These are phyloP conservation scores for Lenwebbia sp. DNA, from an alignment of 345 rosid genomes.

Conservation along the genomic window DNA sequence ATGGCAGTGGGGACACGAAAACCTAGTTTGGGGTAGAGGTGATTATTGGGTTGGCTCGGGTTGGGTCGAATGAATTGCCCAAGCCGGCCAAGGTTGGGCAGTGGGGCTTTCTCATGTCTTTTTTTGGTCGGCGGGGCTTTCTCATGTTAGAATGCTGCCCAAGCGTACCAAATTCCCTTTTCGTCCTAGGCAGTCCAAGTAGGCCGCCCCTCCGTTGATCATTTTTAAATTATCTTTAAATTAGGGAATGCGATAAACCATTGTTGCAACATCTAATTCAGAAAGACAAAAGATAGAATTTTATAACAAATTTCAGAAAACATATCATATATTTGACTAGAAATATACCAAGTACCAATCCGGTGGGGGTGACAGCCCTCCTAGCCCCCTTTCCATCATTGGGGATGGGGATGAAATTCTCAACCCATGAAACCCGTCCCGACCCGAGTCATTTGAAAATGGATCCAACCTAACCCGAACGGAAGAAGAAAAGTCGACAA, in stretches of 20 bases:
- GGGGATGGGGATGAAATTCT: background rate
- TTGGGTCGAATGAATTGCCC: background rate
- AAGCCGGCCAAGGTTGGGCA: background rate
- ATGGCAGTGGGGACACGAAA: background rate
- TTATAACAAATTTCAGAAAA: background rate
- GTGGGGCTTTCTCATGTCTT: background rate
- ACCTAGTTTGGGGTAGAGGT: background rate
- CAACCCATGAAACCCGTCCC: background rate
- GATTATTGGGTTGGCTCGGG: background rate
- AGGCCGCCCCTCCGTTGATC: background rate
- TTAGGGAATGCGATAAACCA: background rate
- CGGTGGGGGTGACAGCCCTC: background rate
- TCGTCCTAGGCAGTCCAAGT: background rate
- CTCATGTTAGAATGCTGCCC: background rate
- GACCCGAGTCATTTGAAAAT: background rate
- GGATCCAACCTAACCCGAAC: background rate
- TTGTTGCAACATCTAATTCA: background rate
- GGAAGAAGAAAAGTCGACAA: background rate
- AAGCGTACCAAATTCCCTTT: background rate
- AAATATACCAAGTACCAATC: background rate
- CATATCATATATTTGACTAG: background rate
- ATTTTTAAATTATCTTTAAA: background rate
- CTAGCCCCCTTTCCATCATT: background rate
- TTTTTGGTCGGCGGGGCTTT: no score
- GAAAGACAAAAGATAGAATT: background rate